Percentiles rank a stretch among this genome's conserved stretches.
These are phyloP conservation scores for Tetradesmus obliquus DNA, from an alignment of 139 green algal genomes.

Conservation along the genomic window DNA sequence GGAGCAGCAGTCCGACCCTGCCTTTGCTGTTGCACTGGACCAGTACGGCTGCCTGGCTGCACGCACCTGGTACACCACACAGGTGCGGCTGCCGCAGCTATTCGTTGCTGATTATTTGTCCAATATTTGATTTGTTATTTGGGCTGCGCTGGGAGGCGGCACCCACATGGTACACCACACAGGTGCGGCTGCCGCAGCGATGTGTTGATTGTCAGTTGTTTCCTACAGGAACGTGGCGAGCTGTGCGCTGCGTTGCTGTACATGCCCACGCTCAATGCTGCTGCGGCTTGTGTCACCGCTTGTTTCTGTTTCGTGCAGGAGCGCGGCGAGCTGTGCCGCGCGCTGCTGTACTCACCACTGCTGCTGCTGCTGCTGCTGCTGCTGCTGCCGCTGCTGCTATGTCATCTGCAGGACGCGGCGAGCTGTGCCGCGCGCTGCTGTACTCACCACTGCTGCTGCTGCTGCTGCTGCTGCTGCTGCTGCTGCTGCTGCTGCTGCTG, in stretches of 20 bases:
- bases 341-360: slow-evolving; percentile 64
- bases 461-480: not conserved
- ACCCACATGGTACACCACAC: slow-evolving; percentile 8
- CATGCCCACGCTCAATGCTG: not conserved
- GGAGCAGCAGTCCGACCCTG: not conserved
- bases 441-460: no score
- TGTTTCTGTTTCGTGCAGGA: slow-evolving; percentile 44
- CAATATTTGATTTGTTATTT: no score
- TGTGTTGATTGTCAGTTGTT: not conserved
- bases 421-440: not conserved
- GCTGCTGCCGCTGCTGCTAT: not conserved
- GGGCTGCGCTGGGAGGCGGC: not conserved
- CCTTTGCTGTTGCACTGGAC: slow-evolving; percentile 2
- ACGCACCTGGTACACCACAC: slow-evolving; percentile 10
- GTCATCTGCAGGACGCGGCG: not conserved
- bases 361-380: no score
- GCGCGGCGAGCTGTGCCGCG: slow-evolving; percentile 64
- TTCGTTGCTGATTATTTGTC: not conserved
- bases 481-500: not conserved
- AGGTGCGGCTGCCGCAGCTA: not conserved
- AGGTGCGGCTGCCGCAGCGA: not conserved
- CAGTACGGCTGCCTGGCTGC: slow-evolving; percentile 31
- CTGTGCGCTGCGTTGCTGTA: not conserved
- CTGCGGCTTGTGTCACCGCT: no score
- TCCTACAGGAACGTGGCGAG: not conserved